Evolutionary conservation across 1,284 basidiomycete genomes (phyloP), one percentile per base, ranked within the genome.

Genomic region (Erythrobasidium hasegawianum): DNA sequence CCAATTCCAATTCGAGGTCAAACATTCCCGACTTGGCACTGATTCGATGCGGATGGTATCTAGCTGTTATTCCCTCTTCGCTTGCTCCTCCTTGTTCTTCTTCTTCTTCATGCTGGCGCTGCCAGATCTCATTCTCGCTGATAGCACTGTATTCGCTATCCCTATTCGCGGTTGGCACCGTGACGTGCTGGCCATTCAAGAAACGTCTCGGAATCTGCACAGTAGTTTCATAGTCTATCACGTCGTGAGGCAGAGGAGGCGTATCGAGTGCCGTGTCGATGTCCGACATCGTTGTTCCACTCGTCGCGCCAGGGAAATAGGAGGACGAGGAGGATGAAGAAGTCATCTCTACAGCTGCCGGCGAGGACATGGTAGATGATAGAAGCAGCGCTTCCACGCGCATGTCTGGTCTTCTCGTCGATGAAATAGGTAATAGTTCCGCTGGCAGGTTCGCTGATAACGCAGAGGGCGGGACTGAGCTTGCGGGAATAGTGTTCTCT

Each of bases 1-100:
- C 43, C 5, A 33, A 11, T 4, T 65, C 62, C 39, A 50, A 57
- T 39, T 65, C 62, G 5, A 65, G 43, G 52, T 65, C 62, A 52
- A 65, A 65, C 20, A 65, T 47, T 2, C 62, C 62, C 13, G 40
- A 18, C 9, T 22, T 56, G 8, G 53, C 41, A 50, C 33, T 33
- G 11, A 5, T 33, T 11, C 33, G 33, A 33, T 33, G 33, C 4
- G 33, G 33, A 11, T 33, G 4, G 33, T 33, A 33, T 33, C 33
- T 4, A 4, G 33, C 33, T 33, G 33, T 33, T 33, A 33, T 33
- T 33, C 33, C 33, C 11, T 33, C 33, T 33, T n/a, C n/a, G n/a
- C n/a, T n/a, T 33, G 33, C 4, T 33, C 33, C 33, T 33, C 33
- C 61, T 26, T 18, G 29, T 43, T 62, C 60, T 62, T 53, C 43